Conservation (phyloP, 805 yeast species). For the Kodamaea laetipori region DNA sequence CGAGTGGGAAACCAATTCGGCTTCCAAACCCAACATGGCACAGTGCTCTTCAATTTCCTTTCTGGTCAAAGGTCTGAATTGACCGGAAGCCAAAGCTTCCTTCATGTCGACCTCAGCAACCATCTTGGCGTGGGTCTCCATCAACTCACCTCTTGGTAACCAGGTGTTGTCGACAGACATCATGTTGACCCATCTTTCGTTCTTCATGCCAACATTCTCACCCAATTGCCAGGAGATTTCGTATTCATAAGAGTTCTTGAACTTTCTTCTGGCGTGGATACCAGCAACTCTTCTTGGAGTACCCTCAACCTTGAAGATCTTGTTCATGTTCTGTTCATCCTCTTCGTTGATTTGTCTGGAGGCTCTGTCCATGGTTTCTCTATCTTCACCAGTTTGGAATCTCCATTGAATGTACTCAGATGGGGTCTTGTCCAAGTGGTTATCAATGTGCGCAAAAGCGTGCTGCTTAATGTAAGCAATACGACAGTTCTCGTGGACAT, state of each 20-base stretch:
- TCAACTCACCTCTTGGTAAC: constrained; percentile 99
- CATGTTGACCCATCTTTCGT: constrained; percentile 99
- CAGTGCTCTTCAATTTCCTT: constrained; percentile 99
- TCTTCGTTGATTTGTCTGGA: constrained; percentile 96
- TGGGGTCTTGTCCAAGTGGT: constrained; percentile 98
- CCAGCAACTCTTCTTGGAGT: constrained; percentile 96
- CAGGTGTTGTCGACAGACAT: constrained; percentile 99
- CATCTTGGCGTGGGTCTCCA: constrained; percentile 94
- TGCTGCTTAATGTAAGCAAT: constrained; percentile 99
- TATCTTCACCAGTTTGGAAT: constrained; percentile 99
- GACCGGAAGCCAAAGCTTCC: constrained; percentile 99
- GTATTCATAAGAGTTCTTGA: constrained; percentile 99
- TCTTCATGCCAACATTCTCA: constrained; percentile 98
- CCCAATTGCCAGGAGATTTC: constrained; percentile 97
- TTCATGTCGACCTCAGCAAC: constrained; percentile 99
- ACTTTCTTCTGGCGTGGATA: constrained; percentile 96
- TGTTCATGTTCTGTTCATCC: constrained; percentile 98
- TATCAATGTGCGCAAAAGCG: constrained; percentile 99
- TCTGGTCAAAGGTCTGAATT: constrained; percentile 99
- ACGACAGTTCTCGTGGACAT: constrained; percentile 99
- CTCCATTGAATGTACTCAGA: constrained; percentile 99
- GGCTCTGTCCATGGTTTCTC: constrained; percentile 99
- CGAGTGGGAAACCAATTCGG: constrained; percentile 99
- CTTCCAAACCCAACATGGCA: constrained; percentile 96
- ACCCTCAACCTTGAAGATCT: constrained; percentile 98